phyloP scores from a whole-genome alignment of 2,329 filamentous ascomycete genomes.

The Fusarium globosum region DNA sequence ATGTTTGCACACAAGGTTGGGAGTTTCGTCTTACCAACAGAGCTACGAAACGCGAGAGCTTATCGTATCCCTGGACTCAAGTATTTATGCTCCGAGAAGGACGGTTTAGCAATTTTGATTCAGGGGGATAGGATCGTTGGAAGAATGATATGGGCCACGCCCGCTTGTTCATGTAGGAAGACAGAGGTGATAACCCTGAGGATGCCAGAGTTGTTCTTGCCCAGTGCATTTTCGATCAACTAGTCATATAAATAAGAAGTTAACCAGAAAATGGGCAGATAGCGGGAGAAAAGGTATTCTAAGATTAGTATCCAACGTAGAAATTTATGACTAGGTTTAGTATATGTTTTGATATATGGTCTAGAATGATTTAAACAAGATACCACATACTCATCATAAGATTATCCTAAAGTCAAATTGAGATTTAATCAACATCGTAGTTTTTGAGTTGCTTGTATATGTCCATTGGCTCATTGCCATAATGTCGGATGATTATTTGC shows the following conservation, averaged over 20 bases:
- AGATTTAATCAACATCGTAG: too few species aligned
- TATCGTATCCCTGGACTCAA: not conserved
- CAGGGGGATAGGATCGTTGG: not conserved
- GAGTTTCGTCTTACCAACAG: not conserved
- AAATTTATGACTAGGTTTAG: not conserved
- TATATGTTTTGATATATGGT: not conserved
- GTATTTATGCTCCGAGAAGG: not conserved
- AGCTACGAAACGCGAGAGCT: not conserved
- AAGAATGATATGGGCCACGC: not conserved
- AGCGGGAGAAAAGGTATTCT: too few species aligned
- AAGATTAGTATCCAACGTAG: fast-evolving
- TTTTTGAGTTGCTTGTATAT: too few species aligned
- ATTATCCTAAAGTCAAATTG: too few species aligned
- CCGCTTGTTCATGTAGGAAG: not conserved
- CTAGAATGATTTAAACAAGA: not conserved
- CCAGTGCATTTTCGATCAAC: not conserved
- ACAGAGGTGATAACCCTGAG: not conserved
- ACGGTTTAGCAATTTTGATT: not conserved
- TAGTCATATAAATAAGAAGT: too few species aligned
- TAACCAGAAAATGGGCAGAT: not conserved
- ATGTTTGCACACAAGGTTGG: not conserved
- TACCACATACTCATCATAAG: not conserved
- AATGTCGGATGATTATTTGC: too few species aligned
- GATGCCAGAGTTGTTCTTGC: not conserved
- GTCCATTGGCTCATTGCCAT: too few species aligned